Conservation (phyloP, 345 rosid genomes). For the Leavenworthia alabamica region DNA sequence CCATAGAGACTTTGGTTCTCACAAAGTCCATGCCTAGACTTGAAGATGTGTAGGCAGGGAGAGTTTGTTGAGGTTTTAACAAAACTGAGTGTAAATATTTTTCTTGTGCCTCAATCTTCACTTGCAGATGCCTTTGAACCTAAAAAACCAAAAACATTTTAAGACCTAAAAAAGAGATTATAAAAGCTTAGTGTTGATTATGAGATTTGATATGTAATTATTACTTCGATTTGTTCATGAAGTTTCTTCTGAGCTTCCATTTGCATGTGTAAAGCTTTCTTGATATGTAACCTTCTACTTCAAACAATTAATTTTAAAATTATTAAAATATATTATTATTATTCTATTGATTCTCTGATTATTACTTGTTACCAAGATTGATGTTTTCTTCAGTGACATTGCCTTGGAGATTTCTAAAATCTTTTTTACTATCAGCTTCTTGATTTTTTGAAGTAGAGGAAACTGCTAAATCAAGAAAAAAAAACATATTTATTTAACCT, state of each 20-base stretch:
- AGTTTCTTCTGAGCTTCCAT: conserved; percentile 93
- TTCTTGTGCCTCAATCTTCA: conserved; percentile 96
- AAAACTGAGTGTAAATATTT: conserved; percentile 81
- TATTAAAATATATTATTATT: too few relatives aligned
- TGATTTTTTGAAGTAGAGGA: conserved; percentile 25
- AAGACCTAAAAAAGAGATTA: neutral
- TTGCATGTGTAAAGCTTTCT: conserved; percentile 79
- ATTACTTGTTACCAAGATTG: conserved; percentile 54
- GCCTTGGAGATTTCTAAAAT: conserved; percentile 3
- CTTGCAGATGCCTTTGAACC: conserved; percentile 93
- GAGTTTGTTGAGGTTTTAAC: conserved; percentile 83
- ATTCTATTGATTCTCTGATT: conserved; percentile 13
- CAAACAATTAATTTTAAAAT: neutral
- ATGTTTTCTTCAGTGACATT: conserved; percentile 32
- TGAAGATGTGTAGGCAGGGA: conserved; percentile 59
- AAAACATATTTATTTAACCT: neutral
- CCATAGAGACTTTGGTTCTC: conserved; percentile 67
- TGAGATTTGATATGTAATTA: too few relatives aligned
- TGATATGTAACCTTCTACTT: conserved; percentile 57
- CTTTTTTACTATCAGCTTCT: conserved; percentile 23
- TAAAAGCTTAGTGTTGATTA: too few relatives aligned
- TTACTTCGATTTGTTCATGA: conserved; percentile 91
- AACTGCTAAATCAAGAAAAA: conserved; percentile 13
- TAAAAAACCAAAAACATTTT: conserved; percentile 25
- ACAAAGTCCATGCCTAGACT: conserved; percentile 52